These are phyloP conservation scores for Cyclotella atomus DNA, from an alignment of 108 stramenopile genomes.

Conservation along the genomic window DNA sequence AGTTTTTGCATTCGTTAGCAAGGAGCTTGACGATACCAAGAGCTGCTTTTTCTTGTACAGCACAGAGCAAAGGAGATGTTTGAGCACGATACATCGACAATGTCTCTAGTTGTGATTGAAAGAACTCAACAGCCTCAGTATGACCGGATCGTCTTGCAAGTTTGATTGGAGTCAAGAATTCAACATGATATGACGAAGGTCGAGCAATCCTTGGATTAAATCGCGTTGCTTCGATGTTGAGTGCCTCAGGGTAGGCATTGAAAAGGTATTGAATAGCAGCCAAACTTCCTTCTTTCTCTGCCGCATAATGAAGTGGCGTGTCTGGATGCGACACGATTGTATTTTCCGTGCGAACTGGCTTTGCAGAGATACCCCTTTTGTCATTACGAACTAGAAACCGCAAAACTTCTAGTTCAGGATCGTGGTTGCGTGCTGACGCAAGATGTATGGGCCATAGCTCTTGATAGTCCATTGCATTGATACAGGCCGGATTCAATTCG, in stretches of 20 bases:
- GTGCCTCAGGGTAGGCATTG: background rate
- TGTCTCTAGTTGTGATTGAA: background rate
- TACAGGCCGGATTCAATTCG: background rate
- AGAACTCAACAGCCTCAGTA: background rate
- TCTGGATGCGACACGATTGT: background rate
- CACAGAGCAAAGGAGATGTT: background rate
- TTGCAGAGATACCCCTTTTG: background rate
- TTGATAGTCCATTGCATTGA: background rate
- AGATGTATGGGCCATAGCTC: background rate
- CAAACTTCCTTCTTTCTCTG: background rate
- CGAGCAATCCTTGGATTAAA: background rate
- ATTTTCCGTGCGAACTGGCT: background rate
- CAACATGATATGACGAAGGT: background rate
- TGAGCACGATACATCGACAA: background rate
- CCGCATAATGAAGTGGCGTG: conserved; percentile 4
- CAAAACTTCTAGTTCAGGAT: background rate
- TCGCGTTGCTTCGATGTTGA: background rate
- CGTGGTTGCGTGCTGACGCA: background rate
- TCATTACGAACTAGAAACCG: background rate
- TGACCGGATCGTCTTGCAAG: background rate
- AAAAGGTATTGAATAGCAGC: background rate
- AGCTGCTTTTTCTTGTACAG: background rate
- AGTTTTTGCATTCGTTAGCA: background rate
- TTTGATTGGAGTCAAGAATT: background rate
- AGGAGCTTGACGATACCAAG: background rate